A percentile compares a stretch with the other conserved stretches of the same genome.
These are phyloP conservation scores for Akanthomyces uredinophilus DNA, from an alignment of 2,329 filamentous ascomycete species.

Conservation along the genomic window DNA sequence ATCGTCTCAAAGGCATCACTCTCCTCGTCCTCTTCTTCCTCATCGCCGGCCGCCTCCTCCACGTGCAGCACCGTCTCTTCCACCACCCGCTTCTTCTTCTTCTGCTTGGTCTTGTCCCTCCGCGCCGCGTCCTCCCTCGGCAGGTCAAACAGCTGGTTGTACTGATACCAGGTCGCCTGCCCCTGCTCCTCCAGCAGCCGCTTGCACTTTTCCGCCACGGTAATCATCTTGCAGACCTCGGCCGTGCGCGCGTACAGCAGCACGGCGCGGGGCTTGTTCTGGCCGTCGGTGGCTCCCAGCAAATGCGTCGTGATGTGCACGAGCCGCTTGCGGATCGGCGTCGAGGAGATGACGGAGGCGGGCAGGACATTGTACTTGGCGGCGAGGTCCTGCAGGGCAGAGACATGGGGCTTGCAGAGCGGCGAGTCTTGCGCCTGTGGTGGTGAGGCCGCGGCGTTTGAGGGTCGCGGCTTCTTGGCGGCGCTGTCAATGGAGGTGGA, in stretches of 20 bases:
- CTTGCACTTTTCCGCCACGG: slow-evolving; percentile 62
- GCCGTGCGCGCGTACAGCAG: slow-evolving; percentile 46
- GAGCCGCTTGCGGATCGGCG: slow-evolving; percentile 54
- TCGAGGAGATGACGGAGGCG: slow-evolving; percentile 54
- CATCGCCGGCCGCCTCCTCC: slow-evolving; percentile 19
- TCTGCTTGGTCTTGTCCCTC: slow-evolving; percentile 21
- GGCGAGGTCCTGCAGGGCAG: slow-evolving; percentile 34
- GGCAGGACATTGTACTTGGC: slow-evolving; percentile 45
- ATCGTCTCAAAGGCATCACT: slow-evolving; percentile 53
- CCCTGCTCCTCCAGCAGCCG: slow-evolving; percentile 44
- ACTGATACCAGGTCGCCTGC: slow-evolving; percentile 46
- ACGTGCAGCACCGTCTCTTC: slow-evolving; percentile 39
- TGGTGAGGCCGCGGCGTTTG: not conserved
- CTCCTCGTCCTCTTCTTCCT: slow-evolving; percentile 20
- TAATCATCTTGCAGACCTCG: slow-evolving; percentile 61
- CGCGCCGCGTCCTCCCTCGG: slow-evolving; percentile 26
- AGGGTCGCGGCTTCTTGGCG: not conserved
- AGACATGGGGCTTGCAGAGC: slow-evolving; percentile 11
- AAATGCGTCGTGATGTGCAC: slow-evolving; percentile 41
- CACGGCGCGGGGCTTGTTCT: slow-evolving; percentile 29
- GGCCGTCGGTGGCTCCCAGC: slow-evolving; percentile 22
- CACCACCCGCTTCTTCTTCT: slow-evolving; percentile 31
- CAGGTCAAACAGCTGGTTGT: slow-evolving; percentile 51
- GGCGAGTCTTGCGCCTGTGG: slow-evolving; percentile 3
- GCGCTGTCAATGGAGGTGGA: not conserved